phyloP scores from a whole-genome alignment of 345 rosid species.

The Ricinus communis region DNA sequence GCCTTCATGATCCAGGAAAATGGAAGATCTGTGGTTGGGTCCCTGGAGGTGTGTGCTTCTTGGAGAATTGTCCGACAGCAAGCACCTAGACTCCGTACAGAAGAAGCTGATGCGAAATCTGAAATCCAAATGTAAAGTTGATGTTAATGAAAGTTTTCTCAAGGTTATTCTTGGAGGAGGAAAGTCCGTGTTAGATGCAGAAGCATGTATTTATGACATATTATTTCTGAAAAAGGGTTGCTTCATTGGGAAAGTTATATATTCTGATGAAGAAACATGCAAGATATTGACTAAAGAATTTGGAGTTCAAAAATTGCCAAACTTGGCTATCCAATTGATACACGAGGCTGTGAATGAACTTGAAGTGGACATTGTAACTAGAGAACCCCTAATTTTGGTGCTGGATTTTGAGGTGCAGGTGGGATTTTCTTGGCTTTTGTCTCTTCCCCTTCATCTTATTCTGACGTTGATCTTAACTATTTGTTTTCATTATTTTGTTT shows the following conservation, averaged over 20 bases:
- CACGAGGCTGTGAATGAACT: conserved; percentile 58
- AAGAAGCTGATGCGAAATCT: conserved; percentile 59
- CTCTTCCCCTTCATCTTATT: background rate
- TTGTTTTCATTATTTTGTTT: conserved; percentile 3
- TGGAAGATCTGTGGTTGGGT: conserved; percentile 91
- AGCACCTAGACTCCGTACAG: conserved; percentile 40
- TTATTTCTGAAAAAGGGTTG: conserved; percentile 54
- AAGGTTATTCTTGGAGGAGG: conserved; percentile 61
- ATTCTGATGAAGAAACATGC: conserved; percentile 37
- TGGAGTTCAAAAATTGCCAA: conserved; percentile 34
- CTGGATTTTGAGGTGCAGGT: conserved; percentile 88
- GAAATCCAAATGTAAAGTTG: conserved; percentile 70
- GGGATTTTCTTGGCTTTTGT: conserved; percentile 12
- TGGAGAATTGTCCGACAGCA: conserved; percentile 53
- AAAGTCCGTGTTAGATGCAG: conserved; percentile 35
- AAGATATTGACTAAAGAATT: conserved; percentile 25
- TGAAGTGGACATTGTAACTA: conserved; percentile 33
- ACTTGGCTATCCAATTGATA: conserved; percentile 59
- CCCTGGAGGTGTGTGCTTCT: conserved; percentile 72
- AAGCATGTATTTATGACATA: conserved; percentile 41
- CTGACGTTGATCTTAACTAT: background rate
- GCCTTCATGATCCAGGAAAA: conserved; percentile 44
- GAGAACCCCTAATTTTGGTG: conserved; percentile 76
- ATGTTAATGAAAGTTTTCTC: conserved; percentile 55
- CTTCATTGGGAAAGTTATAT: conserved; percentile 45